Evolutionary conservation across 176 grass and related monocot species (phyloP).

Genomic region (Raddia guianensis): DNA sequence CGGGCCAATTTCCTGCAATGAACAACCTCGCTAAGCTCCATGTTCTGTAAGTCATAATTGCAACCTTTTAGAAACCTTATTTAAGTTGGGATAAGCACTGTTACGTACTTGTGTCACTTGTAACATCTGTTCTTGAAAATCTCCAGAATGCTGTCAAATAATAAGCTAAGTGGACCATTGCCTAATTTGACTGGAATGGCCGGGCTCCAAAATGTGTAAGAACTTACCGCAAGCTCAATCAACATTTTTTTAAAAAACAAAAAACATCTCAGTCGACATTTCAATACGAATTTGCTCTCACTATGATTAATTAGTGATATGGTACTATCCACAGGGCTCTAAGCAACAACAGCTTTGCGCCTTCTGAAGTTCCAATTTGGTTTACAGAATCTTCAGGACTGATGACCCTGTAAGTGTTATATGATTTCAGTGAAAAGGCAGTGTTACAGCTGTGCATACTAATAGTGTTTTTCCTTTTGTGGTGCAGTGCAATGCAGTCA

Average conservation of each 20-base stretch:
- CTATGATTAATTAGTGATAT: slow-evolving; percentile 25
- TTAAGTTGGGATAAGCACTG: background rate
- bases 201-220: slow-evolving; percentile 75
- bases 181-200: slow-evolving; percentile 60
- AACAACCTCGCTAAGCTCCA: slow-evolving; percentile 52
- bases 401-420: slow-evolving; percentile 58
- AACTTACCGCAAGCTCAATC: slow-evolving; percentile 5
- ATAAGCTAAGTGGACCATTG: slow-evolving; percentile 57
- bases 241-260: background rate
- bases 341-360: slow-evolving; percentile 74
- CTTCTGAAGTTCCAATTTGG: slow-evolving; percentile 68
- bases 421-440: background rate
- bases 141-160: slow-evolving; percentile 72
- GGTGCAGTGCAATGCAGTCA: slow-evolving; percentile 61
- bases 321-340: slow-evolving; percentile 60
- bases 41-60: slow-evolving; percentile 55
- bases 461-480: background rate
- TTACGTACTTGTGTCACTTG: background rate
- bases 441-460: background rate
- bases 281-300: slow-evolving; percentile 17
- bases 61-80: background rate
- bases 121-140: slow-evolving; percentile 18
- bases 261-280: background rate
- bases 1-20: slow-evolving; percentile 46
- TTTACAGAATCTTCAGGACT: slow-evolving; percentile 41